These are phyloP conservation scores for Aspergillus leporis DNA, from an alignment of 495 filamentous ascomycete genomes.

Conservation along the genomic window DNA sequence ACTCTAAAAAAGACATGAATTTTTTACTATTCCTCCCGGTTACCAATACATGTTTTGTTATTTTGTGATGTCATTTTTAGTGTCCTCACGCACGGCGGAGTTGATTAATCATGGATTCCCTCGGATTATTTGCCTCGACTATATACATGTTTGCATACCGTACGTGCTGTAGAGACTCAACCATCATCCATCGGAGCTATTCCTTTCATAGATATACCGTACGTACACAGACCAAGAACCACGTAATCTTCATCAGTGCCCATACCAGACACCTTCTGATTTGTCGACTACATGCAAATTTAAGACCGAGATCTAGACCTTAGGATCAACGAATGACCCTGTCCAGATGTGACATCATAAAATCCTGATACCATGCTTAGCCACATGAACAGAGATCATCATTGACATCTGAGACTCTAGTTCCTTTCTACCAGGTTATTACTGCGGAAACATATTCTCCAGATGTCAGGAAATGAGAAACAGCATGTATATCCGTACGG, in stretches of 20 bases:
- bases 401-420: too few relatives aligned
- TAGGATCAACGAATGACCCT: background rate
- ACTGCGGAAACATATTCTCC: too few relatives aligned
- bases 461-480: too few relatives aligned
- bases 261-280: background rate
- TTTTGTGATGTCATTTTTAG: constrained; percentile 12
- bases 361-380: background rate
- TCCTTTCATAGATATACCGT: too few relatives aligned
- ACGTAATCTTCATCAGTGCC: too few relatives aligned
- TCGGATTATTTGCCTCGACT: constrained; percentile 6
- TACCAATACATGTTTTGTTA: background rate
- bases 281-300: background rate
- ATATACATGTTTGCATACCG: background rate
- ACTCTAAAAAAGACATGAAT: constrained; percentile 7
- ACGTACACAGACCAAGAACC: too few relatives aligned
- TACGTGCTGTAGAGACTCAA: background rate
- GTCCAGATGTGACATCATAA: background rate
- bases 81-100: constrained; percentile 16
- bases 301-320: background rate
- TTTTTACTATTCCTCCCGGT: constrained; percentile 8
- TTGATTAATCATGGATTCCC: constrained; percentile 18
- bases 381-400: too few relatives aligned
- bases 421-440: too few relatives aligned
- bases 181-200: too few relatives aligned
- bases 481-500: too few relatives aligned